Evolutionary conservation across 1,284 basidiomycete genomes (phyloP), one percentile per base, ranked within the genome.

Genomic region (Tylopilus microsporus): DNA sequence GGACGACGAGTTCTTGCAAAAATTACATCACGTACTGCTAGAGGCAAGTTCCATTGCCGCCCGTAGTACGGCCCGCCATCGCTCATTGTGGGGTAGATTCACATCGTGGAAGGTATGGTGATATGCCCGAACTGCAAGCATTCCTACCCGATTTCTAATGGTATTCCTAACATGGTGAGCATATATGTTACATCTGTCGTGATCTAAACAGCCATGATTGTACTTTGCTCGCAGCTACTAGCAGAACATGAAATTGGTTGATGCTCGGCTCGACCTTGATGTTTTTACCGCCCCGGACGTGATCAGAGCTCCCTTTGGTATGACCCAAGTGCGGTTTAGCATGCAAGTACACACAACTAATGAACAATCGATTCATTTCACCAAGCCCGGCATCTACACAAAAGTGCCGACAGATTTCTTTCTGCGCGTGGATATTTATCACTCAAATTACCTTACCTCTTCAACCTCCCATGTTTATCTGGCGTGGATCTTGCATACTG

Each of bases 101-200:
- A 98, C 70, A 81, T 99, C 18, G 86, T 93, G 65, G 94, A 98
- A 74, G 96, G 96, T 5, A 78, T 82, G 36, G 98, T 99, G 96
- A 82, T 88, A 45, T 99, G 96, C 74, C 91, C 91, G 19, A 94
- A 93, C 65, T 98, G 96, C 76, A 82, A 81, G 19, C 96, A 98
- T 69, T 80, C 87, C 45, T 98, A 97, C 73, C 86, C 87, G 49
- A 94, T 99, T 69, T 88, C 87, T 56, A 94, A 91, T 70, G 95
- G 95, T 15, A 98, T 99, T 65, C 95, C 96, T 7, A 98, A 98
- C 77, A 98, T 99, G 96, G 95, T 95, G 66, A 64, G 84, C 73
- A 21, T 11, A 19, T 43, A 1, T 34, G 11, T 19, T 9, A 5
- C 11, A 19, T 13, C 42, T 45, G 11, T 19, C n/a, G 18, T 19